Base-by-base conservation (phyloP, 129 eudicot species). In the Flaveria sonorensis region DNA sequence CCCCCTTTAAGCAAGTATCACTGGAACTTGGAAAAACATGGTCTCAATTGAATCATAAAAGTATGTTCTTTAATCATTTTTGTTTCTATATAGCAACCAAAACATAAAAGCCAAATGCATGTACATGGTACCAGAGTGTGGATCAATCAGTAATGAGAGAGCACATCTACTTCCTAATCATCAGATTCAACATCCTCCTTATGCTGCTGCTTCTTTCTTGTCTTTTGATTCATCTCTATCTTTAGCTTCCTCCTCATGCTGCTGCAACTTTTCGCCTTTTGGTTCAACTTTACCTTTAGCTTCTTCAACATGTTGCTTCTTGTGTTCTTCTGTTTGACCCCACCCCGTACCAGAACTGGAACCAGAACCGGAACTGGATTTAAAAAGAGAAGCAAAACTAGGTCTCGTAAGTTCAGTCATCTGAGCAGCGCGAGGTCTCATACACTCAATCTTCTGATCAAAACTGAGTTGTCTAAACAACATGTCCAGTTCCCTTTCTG, bases 391-490 rank as follows among this genome's bases (percentile, higher is more conserved):
- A 70, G 59, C 39, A 45, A 7, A 13, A 11, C 10, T 42, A 47
- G 60, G 20, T 2, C 23, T 60, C 24, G 15, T 5, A 11, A 30
- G 15, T 1, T 70, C 42, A 46, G 7, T 15, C 51, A 24, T 30
- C 53, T 70, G 59, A 70, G 59, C 15, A 28, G 28, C 18, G 16
- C 62, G 60, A 51, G 76, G 18, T 26, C 30, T 71, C 76, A 28
- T 71, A 63, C 72, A 62, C 32, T 51, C 20, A 18, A 75, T 46
- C 63, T 28, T 14, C 68, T 69, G 76, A 47, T 12, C 79, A 30
- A 19, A 62, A 24, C 57, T 47, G 30, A 62, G 82, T 9, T 78
- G 70, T 19, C 18, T 46, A 78, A 69, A 69, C 67, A 64, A 6
- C 55, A 51, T 40, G 12, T 13, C 50, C 53, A 51, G 2, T 8